These are phyloP conservation scores for Psilocybe azurescens DNA, from an alignment of 768 basidiomycete species.

Conservation along the genomic window DNA sequence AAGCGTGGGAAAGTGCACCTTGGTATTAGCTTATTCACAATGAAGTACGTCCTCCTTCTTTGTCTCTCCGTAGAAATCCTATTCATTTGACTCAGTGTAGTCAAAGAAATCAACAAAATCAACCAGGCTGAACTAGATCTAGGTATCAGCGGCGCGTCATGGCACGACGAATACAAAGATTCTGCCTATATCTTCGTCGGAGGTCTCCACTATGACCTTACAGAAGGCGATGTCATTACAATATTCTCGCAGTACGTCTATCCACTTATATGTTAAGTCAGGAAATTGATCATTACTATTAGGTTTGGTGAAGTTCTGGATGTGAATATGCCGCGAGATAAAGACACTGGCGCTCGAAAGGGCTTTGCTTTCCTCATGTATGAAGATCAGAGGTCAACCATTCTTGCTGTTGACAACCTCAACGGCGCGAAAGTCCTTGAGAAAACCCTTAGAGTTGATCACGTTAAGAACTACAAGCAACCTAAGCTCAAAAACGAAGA, in stretches of 20 bases:
- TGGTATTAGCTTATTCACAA: slow-evolving; percentile 37
- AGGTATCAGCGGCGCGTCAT: slow-evolving; percentile 72
- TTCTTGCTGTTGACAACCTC: slow-evolving; percentile 97
- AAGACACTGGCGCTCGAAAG: slow-evolving; percentile 85
- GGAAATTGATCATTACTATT: not conserved
- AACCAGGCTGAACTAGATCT: slow-evolving; percentile 90
- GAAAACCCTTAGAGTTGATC: slow-evolving; percentile 88
- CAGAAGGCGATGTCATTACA: slow-evolving; percentile 96
- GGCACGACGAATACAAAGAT: slow-evolving; percentile 99
- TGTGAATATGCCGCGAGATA: slow-evolving; percentile 93
- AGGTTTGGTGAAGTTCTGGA: slow-evolving; percentile 99
- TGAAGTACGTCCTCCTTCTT: slow-evolving; percentile 65
- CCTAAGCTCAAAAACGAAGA: slow-evolving; percentile 75
- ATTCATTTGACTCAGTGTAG: slow-evolving; percentile 61
- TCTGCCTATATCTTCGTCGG: slow-evolving; percentile 96
- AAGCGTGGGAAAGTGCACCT: slow-evolving; percentile 43
- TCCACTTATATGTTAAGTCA: not conserved
- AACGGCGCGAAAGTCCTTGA: slow-evolving; percentile 92
- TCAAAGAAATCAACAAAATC: slow-evolving; percentile 92
- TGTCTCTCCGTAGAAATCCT: slow-evolving; percentile 11
- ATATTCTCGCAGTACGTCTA: slow-evolving; percentile 93
- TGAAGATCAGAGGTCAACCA: slow-evolving; percentile 95
- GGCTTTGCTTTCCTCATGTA: slow-evolving; percentile 99
- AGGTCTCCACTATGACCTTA: slow-evolving; percentile 85
- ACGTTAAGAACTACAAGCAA: slow-evolving; percentile 93